Evolutionary conservation across 768 basidiomycete species (phyloP).

Genomic region (Phylloporus arenicola): DNA sequence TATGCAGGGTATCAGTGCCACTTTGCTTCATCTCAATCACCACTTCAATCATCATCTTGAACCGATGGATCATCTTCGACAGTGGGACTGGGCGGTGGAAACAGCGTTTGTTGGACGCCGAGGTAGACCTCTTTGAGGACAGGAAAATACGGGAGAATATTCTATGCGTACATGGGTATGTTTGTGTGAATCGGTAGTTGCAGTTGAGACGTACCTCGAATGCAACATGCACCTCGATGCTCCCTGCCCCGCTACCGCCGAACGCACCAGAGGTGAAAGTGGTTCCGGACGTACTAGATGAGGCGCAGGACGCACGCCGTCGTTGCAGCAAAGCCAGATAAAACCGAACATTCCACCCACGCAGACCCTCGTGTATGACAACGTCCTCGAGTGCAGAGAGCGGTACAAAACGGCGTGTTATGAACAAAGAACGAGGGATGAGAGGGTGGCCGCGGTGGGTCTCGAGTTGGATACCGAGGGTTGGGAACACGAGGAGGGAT

Average conservation of each 20-base stretch:
- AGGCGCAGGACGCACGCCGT: not conserved
- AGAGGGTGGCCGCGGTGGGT: conserved; percentile 55
- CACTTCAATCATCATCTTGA: not conserved
- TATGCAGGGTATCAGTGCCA: not conserved
- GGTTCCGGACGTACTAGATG: not conserved
- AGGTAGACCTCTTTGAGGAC: conserved; percentile 57
- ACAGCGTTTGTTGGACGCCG: conserved; percentile 48
- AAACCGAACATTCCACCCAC: conserved; percentile 66
- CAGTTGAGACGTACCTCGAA: conserved; percentile 45
- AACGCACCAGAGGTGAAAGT: not conserved
- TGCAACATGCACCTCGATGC: conserved; percentile 33
- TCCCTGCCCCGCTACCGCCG: not conserved
- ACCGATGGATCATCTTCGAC: not conserved
- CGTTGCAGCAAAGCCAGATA: conserved; percentile 50
- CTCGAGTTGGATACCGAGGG: conserved; percentile 71
- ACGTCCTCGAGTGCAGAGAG: conserved; percentile 49
- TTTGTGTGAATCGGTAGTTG: not conserved
- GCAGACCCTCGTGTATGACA: conserved; percentile 69
- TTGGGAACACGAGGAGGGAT: conserved; percentile 61
- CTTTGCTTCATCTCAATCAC: not conserved
- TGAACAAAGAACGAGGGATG: conserved; percentile 21
- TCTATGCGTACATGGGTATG: conserved; percentile 35
- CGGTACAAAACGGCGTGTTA: conserved; percentile 55
- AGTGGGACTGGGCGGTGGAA: conserved; percentile 7
- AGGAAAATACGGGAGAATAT: conserved; percentile 56